Evolutionary conservation across 2,329 filamentous ascomycete genomes (phyloP).

Genomic region (Hymenoscyphus occultus): DNA sequence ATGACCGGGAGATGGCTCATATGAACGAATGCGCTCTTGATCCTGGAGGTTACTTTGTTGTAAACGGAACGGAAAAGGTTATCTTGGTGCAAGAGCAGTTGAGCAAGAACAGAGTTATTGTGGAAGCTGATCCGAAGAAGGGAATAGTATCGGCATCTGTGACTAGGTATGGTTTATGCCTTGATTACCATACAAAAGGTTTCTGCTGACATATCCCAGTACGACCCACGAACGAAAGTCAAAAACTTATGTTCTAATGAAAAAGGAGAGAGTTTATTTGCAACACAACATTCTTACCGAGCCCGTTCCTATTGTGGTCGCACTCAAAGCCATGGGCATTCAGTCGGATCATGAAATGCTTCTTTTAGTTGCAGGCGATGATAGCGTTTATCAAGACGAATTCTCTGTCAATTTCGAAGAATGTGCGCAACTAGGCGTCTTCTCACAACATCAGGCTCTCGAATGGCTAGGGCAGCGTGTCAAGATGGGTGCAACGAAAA

Average conservation of each 20-base stretch:
- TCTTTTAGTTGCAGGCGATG: conserved; percentile 82
- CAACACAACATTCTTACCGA: conserved; percentile 92
- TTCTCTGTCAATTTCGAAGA: conserved; percentile 96
- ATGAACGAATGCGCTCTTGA: conserved; percentile 96
- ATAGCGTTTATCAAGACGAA: conserved; percentile 87
- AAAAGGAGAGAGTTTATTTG: conserved; percentile 87
- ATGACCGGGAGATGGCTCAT: conserved; percentile 81
- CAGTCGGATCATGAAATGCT: conserved; percentile 95
- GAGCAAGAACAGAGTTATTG: conserved; percentile 98
- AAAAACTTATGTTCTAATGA: conserved; percentile 91
- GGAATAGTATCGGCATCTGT: conserved; percentile 92
- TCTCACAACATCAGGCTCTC: conserved; percentile 91
- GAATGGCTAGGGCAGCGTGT: conserved; percentile 87
- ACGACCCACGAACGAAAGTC: conserved; percentile 97
- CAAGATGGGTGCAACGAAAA: conserved; percentile 72
- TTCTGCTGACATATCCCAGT: conserved; percentile 46
- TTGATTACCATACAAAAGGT: not conserved
- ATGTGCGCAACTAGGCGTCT: conserved; percentile 76
- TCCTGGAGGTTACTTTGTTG: conserved; percentile 96
- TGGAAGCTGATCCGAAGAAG: conserved; percentile 90
- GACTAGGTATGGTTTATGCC: conserved; percentile 51
- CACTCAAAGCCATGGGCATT: conserved; percentile 89
- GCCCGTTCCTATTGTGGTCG: conserved; percentile 90
- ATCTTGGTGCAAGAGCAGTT: conserved; percentile 97
- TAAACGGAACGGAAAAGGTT: conserved; percentile 96